Evolutionary conservation across 2,329 filamentous ascomycete species (phyloP).

Genomic region (Apiospora rasikravindrae): DNA sequence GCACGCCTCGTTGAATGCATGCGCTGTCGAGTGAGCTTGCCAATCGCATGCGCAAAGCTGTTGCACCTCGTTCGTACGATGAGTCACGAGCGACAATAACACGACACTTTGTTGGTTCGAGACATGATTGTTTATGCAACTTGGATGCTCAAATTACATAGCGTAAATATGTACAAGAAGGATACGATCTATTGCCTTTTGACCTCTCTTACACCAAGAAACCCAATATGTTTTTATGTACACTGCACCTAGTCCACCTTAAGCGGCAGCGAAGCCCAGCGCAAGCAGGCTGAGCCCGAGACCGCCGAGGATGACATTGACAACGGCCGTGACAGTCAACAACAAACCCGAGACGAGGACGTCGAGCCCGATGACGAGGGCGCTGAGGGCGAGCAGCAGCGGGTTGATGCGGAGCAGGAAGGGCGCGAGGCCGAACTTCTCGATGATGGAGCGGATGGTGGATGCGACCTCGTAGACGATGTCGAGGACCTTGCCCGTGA

Average conservation of each 20-base stretch:
- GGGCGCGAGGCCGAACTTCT: constrained; percentile 8
- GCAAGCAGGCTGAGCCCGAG: constrained; percentile 10
- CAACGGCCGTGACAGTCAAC: constrained; percentile 14
- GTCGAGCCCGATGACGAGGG: constrained; percentile 17
- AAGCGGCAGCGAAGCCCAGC: constrained; percentile 8
- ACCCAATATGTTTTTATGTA: not conserved
- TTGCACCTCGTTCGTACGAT: no score
- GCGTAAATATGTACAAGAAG: constrained; percentile 5
- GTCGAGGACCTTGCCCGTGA: constrained; percentile 13
- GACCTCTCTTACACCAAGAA: not conserved
- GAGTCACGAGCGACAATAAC: no score
- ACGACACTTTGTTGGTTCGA: not conserved
- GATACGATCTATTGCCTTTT: not conserved
- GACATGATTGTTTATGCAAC: not conserved
- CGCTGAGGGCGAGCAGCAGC: constrained; percentile 14
- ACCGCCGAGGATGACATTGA: constrained; percentile 4
- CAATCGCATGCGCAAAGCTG: no score
- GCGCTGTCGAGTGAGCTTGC: no score
- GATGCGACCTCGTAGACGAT: constrained; percentile 15
- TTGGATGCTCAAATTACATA: not conserved
- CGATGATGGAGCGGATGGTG: constrained; percentile 16
- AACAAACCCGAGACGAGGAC: constrained; percentile 14
- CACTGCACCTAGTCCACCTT: not conserved
- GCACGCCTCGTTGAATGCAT: no score
- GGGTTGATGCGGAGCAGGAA: constrained; percentile 15